Conservation (phyloP, 148 eudicot genomes). For the Silene conica region DNA sequence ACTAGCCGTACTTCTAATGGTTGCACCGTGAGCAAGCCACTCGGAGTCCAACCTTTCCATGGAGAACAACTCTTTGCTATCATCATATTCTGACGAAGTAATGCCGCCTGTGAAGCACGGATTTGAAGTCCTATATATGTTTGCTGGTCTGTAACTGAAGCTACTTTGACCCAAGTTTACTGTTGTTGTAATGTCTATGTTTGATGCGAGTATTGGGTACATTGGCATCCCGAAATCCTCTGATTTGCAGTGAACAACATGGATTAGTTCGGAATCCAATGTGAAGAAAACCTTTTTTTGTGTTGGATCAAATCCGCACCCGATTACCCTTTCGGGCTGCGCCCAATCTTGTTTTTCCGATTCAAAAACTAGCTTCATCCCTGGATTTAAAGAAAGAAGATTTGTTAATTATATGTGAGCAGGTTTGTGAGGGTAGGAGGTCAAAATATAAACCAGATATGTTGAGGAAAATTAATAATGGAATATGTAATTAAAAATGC, state of each 20-base stretch:
- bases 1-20: conserved; percentile 27
- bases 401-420: background rate
- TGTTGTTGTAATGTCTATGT: conserved; percentile 37
- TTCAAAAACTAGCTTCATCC: conserved; percentile 51
- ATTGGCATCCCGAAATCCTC: conserved; percentile 68
- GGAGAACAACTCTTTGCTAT: conserved; percentile 84
- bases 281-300: conserved; percentile 76
- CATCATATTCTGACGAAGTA: conserved; percentile 54
- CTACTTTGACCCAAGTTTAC: conserved; percentile 77
- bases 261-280: conserved; percentile 58
- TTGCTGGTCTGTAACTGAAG: conserved; percentile 56
- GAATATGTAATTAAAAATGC: no score
- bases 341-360: conserved; percentile 63
- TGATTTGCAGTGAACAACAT: conserved; percentile 57
- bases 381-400: conserved; percentile 26
- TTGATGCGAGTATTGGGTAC: conserved; percentile 69
- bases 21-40: conserved; percentile 43
- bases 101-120: conserved; percentile 68
- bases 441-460: no score
- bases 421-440: no score
- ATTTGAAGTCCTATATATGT: conserved; percentile 58
- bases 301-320: conserved; percentile 78
- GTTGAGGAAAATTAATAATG: no score
- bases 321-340: conserved; percentile 48
- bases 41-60: conserved; percentile 72